phyloP scores from a whole-genome alignment of 306 rosid species.

The Medicago arabica region DNA sequence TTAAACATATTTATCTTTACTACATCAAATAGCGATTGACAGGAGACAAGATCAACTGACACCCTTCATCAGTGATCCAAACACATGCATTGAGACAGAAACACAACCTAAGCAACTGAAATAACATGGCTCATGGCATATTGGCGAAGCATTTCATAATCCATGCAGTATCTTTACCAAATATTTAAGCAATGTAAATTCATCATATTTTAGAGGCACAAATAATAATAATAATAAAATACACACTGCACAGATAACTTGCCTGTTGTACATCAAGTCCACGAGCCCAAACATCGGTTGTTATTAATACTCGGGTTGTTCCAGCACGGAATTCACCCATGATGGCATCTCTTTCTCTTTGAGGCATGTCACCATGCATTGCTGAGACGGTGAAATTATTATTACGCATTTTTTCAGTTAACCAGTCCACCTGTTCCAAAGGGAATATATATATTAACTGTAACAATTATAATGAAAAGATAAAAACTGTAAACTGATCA shows the following conservation, averaged over 20 bases:
- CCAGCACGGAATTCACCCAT: slow-evolving; percentile 94
- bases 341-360: slow-evolving; percentile 94
- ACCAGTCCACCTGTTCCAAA: slow-evolving; percentile 88
- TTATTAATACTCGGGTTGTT: slow-evolving; percentile 89
- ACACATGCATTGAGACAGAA: neutral
- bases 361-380: slow-evolving; percentile 99
- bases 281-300: slow-evolving; percentile 99
- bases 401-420: slow-evolving; percentile 95
- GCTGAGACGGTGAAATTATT: slow-evolving; percentile 92
- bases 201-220: slow-evolving; percentile 5
- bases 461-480: neutral
- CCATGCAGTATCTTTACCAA: neutral
- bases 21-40: neutral
- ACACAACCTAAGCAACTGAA: slow-evolving; percentile 8
- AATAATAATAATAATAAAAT: neutral
- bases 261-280: slow-evolving; percentile 99
- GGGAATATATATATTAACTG: neutral
- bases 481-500: neutral
- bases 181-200: slow-evolving; percentile 3
- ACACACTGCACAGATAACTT: slow-evolving; percentile 42
- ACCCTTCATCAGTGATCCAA: neutral
- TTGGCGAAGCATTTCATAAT: neutral
- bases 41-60: neutral
- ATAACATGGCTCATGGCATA: neutral
- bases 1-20: neutral